These are phyloP conservation scores for Globisporangium nunn DNA, from an alignment of 352 stramenopile species.

Conservation along the genomic window DNA sequence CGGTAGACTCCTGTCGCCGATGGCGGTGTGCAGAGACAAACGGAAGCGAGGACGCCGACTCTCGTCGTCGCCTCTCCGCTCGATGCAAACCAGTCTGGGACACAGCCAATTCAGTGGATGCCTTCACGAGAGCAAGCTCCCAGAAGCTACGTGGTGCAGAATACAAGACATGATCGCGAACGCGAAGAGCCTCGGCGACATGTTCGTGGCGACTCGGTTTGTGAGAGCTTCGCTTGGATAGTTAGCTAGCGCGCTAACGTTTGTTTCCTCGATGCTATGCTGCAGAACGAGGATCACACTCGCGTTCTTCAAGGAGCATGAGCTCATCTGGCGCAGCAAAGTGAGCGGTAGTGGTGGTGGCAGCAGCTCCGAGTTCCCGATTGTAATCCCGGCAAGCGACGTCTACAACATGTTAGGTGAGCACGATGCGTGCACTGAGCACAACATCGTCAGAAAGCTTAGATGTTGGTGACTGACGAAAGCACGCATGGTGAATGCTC, in stretches of 20 bases:
- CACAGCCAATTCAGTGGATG: neutral
- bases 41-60: constrained; percentile 5
- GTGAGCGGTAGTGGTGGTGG: neutral
- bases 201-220: constrained; percentile 20
- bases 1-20: neutral
- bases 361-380: constrained; percentile 21
- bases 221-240: neutral
- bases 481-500: neutral
- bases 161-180: constrained; percentile 30
- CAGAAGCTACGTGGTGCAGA: constrained; percentile 21
- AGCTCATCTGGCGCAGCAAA: constrained; percentile 18
- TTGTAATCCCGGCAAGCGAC: constrained; percentile 45
- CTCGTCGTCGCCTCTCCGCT: neutral
- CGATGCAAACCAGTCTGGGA: neutral
- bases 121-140: constrained; percentile 11
- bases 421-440: neutral
- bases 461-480: neutral
- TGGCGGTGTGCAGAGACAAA: neutral
- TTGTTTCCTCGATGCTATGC: neutral
- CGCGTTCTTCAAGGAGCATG: constrained; percentile 62
- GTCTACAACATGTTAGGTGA: constrained; percentile 66
- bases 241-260: neutral
- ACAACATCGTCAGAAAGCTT: neutral
- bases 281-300: constrained; percentile 41
- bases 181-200: constrained; percentile 43